Base-by-base conservation (phyloP, 2,329 filamentous ascomycete species). In the Phyllosticta paracitricarpa region DNA sequence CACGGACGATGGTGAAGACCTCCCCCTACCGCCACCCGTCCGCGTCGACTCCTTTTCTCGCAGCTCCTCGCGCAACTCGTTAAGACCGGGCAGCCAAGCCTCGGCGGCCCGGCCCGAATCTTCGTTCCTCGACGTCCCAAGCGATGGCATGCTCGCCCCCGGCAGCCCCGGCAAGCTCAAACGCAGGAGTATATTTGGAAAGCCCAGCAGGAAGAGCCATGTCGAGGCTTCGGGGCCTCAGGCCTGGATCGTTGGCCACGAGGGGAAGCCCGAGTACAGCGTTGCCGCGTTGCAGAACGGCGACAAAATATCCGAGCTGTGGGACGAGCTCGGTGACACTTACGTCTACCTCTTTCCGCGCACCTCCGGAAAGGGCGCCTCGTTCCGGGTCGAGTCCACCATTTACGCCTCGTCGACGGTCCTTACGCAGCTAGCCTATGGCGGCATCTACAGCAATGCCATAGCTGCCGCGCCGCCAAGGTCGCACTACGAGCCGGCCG, bases 271-370 rank as follows among this genome's bases (percentile, higher is more conserved):
- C 26, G 71, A 79, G 3, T 87, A 85, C 65, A 82, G 84, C 66
- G 63, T 83, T 57, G 72, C 75, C 2, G 75, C 76, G 30, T 66
- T 86, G 64, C 64, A 79, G 25, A 75, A 76, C 59, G 82, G 78
- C 51, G 77, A 82, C 62, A 81, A 77, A 71, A 80, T 84, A 17
- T 69, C 76, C 5, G 84, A 87, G 66, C 70, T 87, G 8, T 87
- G 84, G 84, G 82, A 85, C 65, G 81, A 84, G 3, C 70, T 78
- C 55, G 84, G 81, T n/a, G 83, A 86, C 68, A 85, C 83, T 14
- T 78, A 80, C 63, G 77, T 87, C n/a, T 83, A 86, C 66, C 76
- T 87, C 14, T 86, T 84, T 66, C 82, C 84, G 0, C 76, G 80
- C 52, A 80, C 75, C 17, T 81, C 82, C 22, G 79, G 78, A 59